Percentiles rank a stretch among this genome's conserved stretches.
These are phyloP conservation scores for Laetiporus sulphureus DNA, from an alignment of 1,284 basidiomycete species.

Conservation along the genomic window DNA sequence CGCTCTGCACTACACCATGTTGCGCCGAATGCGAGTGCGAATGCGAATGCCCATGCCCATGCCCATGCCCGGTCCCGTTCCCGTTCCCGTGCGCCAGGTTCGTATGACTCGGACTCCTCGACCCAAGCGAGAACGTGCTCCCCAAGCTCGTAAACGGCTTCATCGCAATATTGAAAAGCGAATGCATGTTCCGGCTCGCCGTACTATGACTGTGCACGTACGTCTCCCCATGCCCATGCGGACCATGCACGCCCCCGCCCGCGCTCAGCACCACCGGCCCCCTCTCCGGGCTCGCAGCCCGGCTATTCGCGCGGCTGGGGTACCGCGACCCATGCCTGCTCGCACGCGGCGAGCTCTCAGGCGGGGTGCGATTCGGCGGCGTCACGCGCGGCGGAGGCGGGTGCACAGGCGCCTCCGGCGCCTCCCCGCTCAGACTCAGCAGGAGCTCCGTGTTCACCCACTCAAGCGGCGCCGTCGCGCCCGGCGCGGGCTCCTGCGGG, in stretches of 20 bases:
- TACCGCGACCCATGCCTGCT: conserved; percentile 29
- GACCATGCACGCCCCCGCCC: conserved; percentile 11
- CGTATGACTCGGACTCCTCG: conserved; percentile 31
- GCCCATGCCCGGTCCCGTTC: conserved; percentile 13
- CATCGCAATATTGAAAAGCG: conserved; percentile 54
- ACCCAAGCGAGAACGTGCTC: conserved; percentile 27
- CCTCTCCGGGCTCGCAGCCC: conserved; percentile 44
- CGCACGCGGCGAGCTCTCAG: conserved; percentile 23
- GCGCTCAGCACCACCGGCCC: conserved; percentile 10
- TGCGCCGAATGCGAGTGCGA: conserved; percentile 7
- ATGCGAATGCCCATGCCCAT: conserved; percentile 4
- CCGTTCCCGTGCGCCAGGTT: conserved; percentile 18
- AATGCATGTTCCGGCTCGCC: conserved; percentile 45
- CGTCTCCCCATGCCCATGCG: conserved; percentile 29
- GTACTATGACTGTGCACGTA: conserved; percentile 43
- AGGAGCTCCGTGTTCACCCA: conserved; percentile 82
- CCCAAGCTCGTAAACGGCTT: conserved; percentile 47
- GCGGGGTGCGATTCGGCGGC: conserved; percentile 22
- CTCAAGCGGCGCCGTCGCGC: conserved; percentile 46
- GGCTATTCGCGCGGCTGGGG: conserved; percentile 28
- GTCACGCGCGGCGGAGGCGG: conserved; percentile 29
- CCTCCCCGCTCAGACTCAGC: conserved; percentile 46
- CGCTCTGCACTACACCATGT: too few relatives aligned
- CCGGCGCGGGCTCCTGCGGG: conserved; percentile 21
- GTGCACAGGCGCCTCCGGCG: conserved; percentile 22